Percentiles rank a stretch among this genome's conserved stretches.
Conservation (phyloP, 345 rosid genomes). For the Gynandropsis gynandra region DNA sequence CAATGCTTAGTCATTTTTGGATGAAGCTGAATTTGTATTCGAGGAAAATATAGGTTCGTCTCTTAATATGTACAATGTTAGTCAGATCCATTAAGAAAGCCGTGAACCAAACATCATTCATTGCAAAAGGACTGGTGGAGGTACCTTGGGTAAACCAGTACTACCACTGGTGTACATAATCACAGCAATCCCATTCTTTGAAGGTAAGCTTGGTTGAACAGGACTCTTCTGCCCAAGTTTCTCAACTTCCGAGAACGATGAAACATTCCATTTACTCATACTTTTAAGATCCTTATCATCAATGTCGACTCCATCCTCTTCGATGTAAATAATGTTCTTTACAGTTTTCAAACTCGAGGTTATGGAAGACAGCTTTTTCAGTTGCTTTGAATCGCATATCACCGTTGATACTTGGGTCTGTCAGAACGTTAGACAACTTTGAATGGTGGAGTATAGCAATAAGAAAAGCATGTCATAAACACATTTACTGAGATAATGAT, state of each 20-base stretch:
- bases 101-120: background rate
- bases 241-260: constrained; percentile 73
- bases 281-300: constrained; percentile 30
- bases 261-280: constrained; percentile 41
- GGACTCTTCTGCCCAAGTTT: constrained; percentile 50
- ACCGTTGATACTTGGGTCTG: constrained; percentile 82
- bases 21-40: no score
- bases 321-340: constrained; percentile 66
- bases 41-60: background rate
- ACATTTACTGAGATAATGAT: background rate
- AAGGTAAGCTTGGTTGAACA: constrained; percentile 51
- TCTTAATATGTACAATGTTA: background rate
- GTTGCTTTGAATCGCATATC: constrained; percentile 68
- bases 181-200: constrained; percentile 62
- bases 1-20: no score
- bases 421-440: constrained; percentile 12
- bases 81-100: background rate
- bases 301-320: constrained; percentile 41
- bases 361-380: constrained; percentile 59
- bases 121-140: background rate
- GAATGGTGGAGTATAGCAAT: no score
- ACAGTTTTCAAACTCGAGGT: constrained; percentile 45
- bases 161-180: constrained; percentile 97
- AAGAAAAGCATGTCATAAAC: no score
- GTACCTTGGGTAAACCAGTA: constrained; percentile 88